These are phyloP conservation scores for Cucumis hystrix DNA, from an alignment of 306 rosid genomes.

Conservation along the genomic window DNA sequence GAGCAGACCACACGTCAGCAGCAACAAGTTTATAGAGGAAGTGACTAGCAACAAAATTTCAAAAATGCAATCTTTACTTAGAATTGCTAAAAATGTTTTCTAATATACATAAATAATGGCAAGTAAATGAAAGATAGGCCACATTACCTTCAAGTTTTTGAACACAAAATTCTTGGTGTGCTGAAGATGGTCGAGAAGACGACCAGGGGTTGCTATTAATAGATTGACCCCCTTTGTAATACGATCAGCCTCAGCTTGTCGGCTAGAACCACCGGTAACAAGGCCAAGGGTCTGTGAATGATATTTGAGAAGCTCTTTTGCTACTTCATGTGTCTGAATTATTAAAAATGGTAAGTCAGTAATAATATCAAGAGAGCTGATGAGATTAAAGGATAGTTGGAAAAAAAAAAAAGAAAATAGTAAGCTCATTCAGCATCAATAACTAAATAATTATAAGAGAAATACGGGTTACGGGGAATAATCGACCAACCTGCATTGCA, in stretches of 20 bases:
- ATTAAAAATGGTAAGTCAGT: conserved; percentile 5
- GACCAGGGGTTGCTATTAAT: conserved; percentile 90
- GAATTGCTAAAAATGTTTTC: not conserved
- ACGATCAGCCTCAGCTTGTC: conserved; percentile 85
- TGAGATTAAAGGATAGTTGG: not conserved
- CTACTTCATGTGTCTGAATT: conserved; percentile 80
- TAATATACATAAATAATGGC: not conserved
- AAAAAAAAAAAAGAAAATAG: not conserved
- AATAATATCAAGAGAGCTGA: not conserved
- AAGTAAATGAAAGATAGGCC: not conserved
- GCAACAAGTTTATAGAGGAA: not conserved
- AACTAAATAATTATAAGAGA: not conserved
- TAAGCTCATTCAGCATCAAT: not conserved
- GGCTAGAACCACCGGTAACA: conserved; percentile 77
- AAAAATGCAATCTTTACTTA: not conserved
- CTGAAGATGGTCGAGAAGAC: conserved; percentile 91
- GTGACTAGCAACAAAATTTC: not conserved
- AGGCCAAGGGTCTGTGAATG: conserved; percentile 84
- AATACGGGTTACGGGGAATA: not conserved
- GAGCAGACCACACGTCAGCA: not conserved
- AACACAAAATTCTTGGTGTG: conserved; percentile 66
- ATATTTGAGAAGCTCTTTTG: conserved; percentile 72
- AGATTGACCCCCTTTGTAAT: conserved; percentile 72
- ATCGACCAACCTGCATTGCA: conserved; percentile 67
- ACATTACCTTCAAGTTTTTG: conserved; percentile 56